Base-by-base conservation (phyloP, 2,329 filamentous ascomycete species). In the Colletotrichum sp. region DNA sequence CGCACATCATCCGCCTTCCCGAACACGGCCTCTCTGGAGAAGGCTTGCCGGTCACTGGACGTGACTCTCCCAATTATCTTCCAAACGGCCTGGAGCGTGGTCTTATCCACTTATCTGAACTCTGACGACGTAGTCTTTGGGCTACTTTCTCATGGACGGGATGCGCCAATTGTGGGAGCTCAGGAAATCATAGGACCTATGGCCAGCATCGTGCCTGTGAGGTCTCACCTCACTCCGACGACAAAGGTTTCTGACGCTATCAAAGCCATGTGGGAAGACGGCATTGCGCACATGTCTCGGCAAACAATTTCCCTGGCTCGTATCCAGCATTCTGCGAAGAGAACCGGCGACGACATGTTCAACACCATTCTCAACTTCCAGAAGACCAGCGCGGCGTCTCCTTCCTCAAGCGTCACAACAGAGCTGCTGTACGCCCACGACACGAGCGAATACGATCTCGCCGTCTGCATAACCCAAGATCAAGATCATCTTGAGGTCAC, bases 81-180 rank as follows among this genome's bases (percentile, higher is more conserved):
- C 0, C 94, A 98, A 82, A 93, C 93, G 3, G 91, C 95, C 3
- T 98, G 96, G 96, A 89, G 94, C 3, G 89, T 92, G 10, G 81
- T 98, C 0, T 87, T 98, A 1, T 89, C 94, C 0, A 91, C 92
- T 0, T 98, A 98, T 79, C 89, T 93, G 15, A 95, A 95, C 2
- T 95, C 98, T 80, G 81, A 86, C 3, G 89, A 89, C 6, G 92
- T 97, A 0, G 93, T 93, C 0, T 98, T 97, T 82, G 96, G 96
- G 0, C 88, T 91, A 82, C 92, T 90, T 0, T 83, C 92, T 4
- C 91, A 90, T 0, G 91, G 91, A 1, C 88, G 91, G 34, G 88
- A 88, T 71, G 85, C 87, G 0, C 85, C 88, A 1, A 83, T 90
- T 16, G 77, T 84, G 0, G 88, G 87, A 2, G 85, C 85, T 77